Evolutionary conservation across 805 yeast species (phyloP).

Genomic region (Nakazawaea wyomingensis): DNA sequence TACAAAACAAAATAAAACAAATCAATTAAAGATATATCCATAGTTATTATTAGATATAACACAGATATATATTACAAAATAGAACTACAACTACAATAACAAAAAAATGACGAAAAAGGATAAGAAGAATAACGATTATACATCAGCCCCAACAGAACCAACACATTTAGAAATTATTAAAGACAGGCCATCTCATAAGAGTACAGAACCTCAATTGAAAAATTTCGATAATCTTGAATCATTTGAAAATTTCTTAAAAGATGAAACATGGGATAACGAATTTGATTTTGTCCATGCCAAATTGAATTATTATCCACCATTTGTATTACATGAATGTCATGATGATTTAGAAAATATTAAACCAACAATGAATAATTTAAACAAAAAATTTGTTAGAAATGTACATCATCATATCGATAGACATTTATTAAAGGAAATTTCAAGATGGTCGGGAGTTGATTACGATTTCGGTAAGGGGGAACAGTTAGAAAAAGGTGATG

Average conservation of each 20-base stretch:
- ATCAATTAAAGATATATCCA: too few species aligned
- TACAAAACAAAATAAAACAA: too few species aligned
- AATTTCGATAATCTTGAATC: slow-evolving; percentile 57
- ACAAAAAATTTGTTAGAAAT: slow-evolving; percentile 66
- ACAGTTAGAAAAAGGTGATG: slow-evolving; percentile 42
- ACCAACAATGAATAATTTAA: slow-evolving; percentile 66
- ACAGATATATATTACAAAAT: neutral
- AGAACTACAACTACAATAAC: neutral
- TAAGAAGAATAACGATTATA: slow-evolving; percentile 8
- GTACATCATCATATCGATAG: slow-evolving; percentile 71
- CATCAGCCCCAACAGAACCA: slow-evolving; percentile 13
- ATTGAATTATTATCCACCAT: slow-evolving; percentile 68
- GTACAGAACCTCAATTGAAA: slow-evolving; percentile 21
- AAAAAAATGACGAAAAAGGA: slow-evolving; percentile 8
- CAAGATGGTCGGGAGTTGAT: slow-evolving; percentile 51
- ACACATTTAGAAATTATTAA: slow-evolving; percentile 11
- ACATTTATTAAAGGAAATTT: slow-evolving; percentile 64
- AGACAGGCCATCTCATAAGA: slow-evolving; percentile 9
- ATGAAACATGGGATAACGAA: slow-evolving; percentile 74
- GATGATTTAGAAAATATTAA: slow-evolving; percentile 67
- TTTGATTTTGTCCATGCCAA: slow-evolving; percentile 65
- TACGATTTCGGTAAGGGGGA: slow-evolving; percentile 35
- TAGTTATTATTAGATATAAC: too few species aligned
- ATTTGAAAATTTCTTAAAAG: slow-evolving; percentile 60
- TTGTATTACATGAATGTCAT: slow-evolving; percentile 59